Base-by-base conservation (phyloP, 2,329 filamentous ascomycete genomes). In the Colletotrichum abscissum region DNA sequence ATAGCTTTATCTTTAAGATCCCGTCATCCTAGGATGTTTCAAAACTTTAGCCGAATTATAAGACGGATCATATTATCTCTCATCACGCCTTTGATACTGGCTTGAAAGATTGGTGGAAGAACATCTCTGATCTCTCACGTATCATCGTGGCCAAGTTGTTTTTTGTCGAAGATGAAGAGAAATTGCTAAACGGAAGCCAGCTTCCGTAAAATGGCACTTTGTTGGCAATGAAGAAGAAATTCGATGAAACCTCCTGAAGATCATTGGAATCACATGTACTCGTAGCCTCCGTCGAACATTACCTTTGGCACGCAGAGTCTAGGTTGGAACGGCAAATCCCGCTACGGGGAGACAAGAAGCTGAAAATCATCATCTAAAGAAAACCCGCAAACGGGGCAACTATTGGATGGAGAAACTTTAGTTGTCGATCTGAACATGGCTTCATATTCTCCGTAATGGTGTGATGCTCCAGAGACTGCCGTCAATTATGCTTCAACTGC, bases 361-460 rank as follows among this genome's bases (percentile, higher is more conserved):
- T 19, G 55, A 42, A 28, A 12, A 54, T 54, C 67, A 58, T 54
- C 54, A 70, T 70, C 38, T 52, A 70, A 59, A 6, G 28, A 19
- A 55, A 66, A 59, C 38, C n/a, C 62, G 49, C 60, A 65, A 52
- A 52, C 16, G 54, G 12, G 62, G 55, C 14, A 59, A 54, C 30
- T 28, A 67, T 49, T 71, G 68, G 68, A 71, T 56, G 63, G 68
- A 56, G 30, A 60, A 71, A 62, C 63, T 56, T 46, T n/a, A 56
- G 16, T n/a, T 67, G 24, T 56, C 55, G 68, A 71, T 71, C 68
- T 42, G 19, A 30, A 22, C 24, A 30, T 59, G n/a, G 30, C 16
- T 56, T 22, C 16, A 54, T 67, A 60, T 67, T 71, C 56, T 62
- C 56, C 30, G 46, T 33, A 16, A 67, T 62, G 42, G 46, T 33